A percentile compares a stretch with the other conserved stretches of the same genome.
These are phyloP conservation scores for Chlamydomonas asymmetrica DNA, from an alignment of 139 green algal genomes.

Conservation along the genomic window DNA sequence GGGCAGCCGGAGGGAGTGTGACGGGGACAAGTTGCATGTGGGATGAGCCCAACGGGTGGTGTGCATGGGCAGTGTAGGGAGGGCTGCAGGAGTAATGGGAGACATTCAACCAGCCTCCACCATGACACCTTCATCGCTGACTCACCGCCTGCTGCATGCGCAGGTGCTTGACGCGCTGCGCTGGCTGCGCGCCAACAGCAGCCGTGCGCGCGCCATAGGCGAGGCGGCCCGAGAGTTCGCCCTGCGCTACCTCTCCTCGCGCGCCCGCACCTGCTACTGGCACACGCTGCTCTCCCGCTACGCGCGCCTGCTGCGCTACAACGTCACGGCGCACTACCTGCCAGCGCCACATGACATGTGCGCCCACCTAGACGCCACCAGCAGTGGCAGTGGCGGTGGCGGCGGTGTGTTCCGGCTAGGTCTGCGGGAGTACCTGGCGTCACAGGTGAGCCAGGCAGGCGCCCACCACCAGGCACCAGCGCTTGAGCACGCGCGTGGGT, in stretches of 20 bases:
- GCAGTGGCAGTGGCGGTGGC: too few species aligned
- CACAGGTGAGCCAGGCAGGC: too few species aligned
- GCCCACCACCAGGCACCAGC: too few species aligned
- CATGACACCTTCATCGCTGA: neutral
- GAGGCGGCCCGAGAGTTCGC: slow-evolving; percentile 14
- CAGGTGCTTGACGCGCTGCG: slow-evolving; percentile 13
- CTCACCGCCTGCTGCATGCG: too few species aligned
- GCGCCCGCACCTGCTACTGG: slow-evolving; percentile 34
- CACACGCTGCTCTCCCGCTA: slow-evolving; percentile 24
- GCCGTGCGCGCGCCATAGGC: slow-evolving; percentile 7
- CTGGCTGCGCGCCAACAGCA: slow-evolving; percentile 19
- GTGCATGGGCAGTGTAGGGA: neutral
- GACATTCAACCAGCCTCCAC: neutral
- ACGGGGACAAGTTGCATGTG: neutral
- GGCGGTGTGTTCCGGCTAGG: too few species aligned
- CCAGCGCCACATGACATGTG: too few species aligned
- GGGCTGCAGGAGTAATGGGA: neutral
- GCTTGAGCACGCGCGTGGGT: too few species aligned
- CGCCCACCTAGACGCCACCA: too few species aligned
- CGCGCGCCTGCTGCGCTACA: too few species aligned
- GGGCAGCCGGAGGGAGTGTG: too few species aligned
- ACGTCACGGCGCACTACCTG: too few species aligned
- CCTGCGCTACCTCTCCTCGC: slow-evolving; percentile 18
- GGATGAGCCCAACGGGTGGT: neutral
- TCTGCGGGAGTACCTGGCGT: too few species aligned